These are phyloP conservation scores for Aspergillus eucalypticola DNA, from an alignment of 2,329 filamentous ascomycete genomes.

Conservation along the genomic window DNA sequence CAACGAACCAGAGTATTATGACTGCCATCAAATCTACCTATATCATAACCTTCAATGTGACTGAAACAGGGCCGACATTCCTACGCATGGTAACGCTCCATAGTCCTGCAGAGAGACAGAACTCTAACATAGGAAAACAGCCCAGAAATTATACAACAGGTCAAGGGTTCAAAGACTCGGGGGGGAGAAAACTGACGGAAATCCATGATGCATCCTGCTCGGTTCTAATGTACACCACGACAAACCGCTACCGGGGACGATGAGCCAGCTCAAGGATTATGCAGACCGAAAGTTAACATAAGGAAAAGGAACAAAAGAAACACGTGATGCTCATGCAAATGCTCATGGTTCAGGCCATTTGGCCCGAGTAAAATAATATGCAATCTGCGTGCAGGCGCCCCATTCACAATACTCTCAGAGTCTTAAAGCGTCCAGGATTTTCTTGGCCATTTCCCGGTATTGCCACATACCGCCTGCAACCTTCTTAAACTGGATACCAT, in stretches of 20 bases:
- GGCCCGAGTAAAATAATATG: constrained; percentile 13
- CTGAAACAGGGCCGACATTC: neutral
- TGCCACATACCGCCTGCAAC: constrained; percentile 95
- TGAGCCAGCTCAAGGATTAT: constrained; percentile 24
- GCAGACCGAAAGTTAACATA: constrained; percentile 21
- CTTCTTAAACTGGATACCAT: constrained; percentile 98
- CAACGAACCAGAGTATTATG: neutral
- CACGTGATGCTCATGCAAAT: constrained; percentile 29
- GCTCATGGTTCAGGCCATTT: constrained; percentile 26
- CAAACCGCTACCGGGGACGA: constrained; percentile 21
- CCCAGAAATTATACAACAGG: constrained; percentile 18
- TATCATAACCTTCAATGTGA: neutral
- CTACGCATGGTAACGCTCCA: neutral
- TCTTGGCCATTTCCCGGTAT: constrained; percentile 97
- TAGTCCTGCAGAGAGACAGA: neutral
- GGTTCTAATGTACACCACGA: constrained; percentile 34
- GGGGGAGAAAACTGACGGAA: constrained; percentile 5
- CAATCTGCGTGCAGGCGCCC: constrained; percentile 15
- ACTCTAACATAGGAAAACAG: constrained; percentile 4
- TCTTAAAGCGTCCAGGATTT: constrained; percentile 82
- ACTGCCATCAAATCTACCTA: neutral
- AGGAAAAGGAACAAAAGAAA: constrained; percentile 23
- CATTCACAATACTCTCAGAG: constrained; percentile 54
- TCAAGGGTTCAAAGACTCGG: constrained; percentile 10
- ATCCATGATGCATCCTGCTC: constrained; percentile 20